Base-by-base conservation (phyloP, 768 basidiomycete genomes). In the Tubosaeta brunneosetosa region DNA sequence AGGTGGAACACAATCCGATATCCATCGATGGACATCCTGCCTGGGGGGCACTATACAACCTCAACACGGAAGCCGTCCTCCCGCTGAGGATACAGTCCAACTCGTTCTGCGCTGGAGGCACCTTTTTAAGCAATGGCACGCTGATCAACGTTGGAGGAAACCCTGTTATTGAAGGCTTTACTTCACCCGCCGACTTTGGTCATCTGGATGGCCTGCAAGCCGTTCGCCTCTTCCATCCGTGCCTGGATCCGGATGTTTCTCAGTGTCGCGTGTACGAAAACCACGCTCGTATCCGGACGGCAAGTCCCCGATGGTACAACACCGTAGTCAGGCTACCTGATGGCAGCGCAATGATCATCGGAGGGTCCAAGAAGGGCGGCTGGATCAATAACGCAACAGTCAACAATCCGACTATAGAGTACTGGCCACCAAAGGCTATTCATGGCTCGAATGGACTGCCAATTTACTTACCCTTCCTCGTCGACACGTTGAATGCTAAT, bases 51-150 rank as follows among this genome's bases (percentile, higher is more conserved):
- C 66, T 92, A 17, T 91, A 85, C 66, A 81, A 89, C 64, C 71
- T 92, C 41, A 62, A 78, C 27, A 83, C 83, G 11, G 79, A 87
- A 60, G 74, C 74, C 5, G 71, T 86, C 56, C 80, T 68, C 40
- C 83, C 86, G 52, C 73, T 92, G 27, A 61, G 72, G 36, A 76
- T 91, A 67, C 72, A 80, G 59, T 89, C 89, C 5, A 91, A 92
- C 63, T 91, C 90, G 22, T 92, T 92, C 71, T 92, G 90, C 63
- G 90, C 90, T 9, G 86, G 90, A 31, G 90, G 90, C 11, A 77
- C 82, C 4, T 91, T 90, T 64, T 70, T 91, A 7, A 66, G 83
- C 22, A 89, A 92, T 53, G 90, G 90, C 4, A 86, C 87, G 1
- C 64, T 91, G 32, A 71, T 91, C 64, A 88, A 82, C 59, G 86